Evolutionary conservation across 768 basidiomycete species (phyloP).

Genomic region (Tulasnella sp.): DNA sequence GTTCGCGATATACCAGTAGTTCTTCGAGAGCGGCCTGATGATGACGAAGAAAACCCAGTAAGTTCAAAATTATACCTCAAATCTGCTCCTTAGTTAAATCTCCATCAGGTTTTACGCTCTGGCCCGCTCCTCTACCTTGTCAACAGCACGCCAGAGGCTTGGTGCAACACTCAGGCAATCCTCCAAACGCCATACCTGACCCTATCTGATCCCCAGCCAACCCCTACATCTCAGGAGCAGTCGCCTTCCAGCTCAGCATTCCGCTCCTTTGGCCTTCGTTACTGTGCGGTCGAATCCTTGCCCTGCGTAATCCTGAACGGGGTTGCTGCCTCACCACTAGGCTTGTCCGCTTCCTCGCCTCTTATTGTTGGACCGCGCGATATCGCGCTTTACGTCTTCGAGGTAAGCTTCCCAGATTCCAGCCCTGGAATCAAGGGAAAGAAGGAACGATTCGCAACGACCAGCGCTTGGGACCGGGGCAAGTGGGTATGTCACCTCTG

Average conservation of each 20-base stretch:
- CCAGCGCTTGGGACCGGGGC: slow-evolving; percentile 24
- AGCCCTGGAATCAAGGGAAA: background rate
- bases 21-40: background rate
- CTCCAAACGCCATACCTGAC: slow-evolving; percentile 17
- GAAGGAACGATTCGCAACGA: slow-evolving; percentile 25
- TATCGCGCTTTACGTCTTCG: slow-evolving; percentile 24
- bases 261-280: slow-evolving; percentile 17
- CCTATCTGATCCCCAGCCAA: background rate
- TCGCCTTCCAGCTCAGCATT: background rate
- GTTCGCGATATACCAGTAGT: background rate
- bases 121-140: slow-evolving; percentile 20
- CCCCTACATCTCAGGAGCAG: background rate
- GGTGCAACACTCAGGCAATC: slow-evolving; percentile 23
- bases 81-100: background rate
- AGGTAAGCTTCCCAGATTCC: slow-evolving; percentile 3
- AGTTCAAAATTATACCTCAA: background rate
- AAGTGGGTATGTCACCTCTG: slow-evolving; percentile 28
- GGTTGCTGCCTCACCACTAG: background rate
- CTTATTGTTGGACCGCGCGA: background rate
- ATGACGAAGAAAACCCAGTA: slow-evolving; percentile 11
- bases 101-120: background rate
- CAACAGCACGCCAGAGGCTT: background rate
- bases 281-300: slow-evolving; percentile 22
- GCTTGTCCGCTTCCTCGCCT: background rate
- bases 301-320: slow-evolving; percentile 8